phyloP scores from a whole-genome alignment of 2,329 filamentous ascomycete species.

The Hypoxylon sp. region DNA sequence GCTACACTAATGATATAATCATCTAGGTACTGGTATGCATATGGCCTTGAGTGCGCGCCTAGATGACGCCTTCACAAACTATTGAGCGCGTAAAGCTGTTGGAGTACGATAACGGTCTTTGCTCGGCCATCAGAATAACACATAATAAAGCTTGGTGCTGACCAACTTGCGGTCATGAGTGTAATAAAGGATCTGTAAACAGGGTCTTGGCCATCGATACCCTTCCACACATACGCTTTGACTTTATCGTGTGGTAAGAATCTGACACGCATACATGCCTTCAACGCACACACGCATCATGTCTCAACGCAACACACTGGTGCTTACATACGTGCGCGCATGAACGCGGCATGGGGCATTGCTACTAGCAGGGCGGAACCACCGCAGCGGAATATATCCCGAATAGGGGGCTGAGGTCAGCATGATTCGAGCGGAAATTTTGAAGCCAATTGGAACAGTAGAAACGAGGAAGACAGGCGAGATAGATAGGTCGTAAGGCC shows the following conservation, averaged over 20 bases:
- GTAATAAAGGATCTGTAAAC: slow-evolving; percentile 9
- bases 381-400: slow-evolving; percentile 21
- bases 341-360: slow-evolving; percentile 3
- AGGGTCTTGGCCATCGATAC: not conserved
- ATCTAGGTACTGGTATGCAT: not conserved
- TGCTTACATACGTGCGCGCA: slow-evolving; percentile 1
- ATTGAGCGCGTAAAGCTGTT: not conserved
- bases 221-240: not conserved
- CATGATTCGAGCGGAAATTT: slow-evolving; percentile 5
- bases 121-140: not conserved
- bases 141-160: not conserved
- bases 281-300: not conserved
- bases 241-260: not conserved
- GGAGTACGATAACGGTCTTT: not conserved
- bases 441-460: slow-evolving; percentile 5
- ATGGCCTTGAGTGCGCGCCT: not conserved
- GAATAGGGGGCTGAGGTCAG: slow-evolving; percentile 26
- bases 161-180: slow-evolving; percentile 6
- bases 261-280: slow-evolving; percentile 13
- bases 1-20: not conserved
- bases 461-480: slow-evolving; percentile 2
- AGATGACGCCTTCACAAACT: not conserved
- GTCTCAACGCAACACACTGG: not conserved
- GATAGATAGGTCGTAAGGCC: slow-evolving; percentile 2
- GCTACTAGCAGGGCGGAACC: slow-evolving; percentile 4